phyloP scores from a whole-genome alignment of 768 basidiomycete species.

The Lepiota venenata region DNA sequence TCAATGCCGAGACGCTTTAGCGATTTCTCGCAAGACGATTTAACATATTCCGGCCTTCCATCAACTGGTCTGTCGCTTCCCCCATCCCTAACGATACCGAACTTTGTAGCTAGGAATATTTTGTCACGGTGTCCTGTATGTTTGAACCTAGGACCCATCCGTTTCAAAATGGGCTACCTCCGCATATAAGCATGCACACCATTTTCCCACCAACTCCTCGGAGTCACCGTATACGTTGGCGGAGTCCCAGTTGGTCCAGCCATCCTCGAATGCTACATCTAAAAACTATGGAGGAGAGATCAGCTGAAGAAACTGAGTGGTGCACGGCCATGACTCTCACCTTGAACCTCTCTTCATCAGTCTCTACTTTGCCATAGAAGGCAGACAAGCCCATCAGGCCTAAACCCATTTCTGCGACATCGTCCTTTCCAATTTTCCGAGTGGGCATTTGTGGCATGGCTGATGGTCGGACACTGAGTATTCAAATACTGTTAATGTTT shows the following conservation, averaged over 20 bases:
- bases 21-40: slow-evolving; percentile 31
- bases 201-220: slow-evolving; percentile 43
- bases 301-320: neutral
- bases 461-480: no score
- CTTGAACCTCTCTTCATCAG: slow-evolving; percentile 61
- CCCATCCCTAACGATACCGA: slow-evolving; percentile 17
- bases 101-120: slow-evolving; percentile 63
- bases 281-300: slow-evolving; percentile 26
- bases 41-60: slow-evolving; percentile 35
- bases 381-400: slow-evolving; percentile 58
- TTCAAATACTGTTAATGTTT: no score
- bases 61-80: slow-evolving; percentile 13
- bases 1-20: slow-evolving; percentile 38
- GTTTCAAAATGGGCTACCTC: neutral
- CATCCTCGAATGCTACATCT: slow-evolving; percentile 37
- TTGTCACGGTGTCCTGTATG: slow-evolving; percentile 44
- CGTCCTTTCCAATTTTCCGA: slow-evolving; percentile 39
- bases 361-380: slow-evolving; percentile 38
- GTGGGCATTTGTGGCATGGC: slow-evolving; percentile 12
- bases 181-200: slow-evolving; percentile 19
- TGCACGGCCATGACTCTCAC: slow-evolving; percentile 22
- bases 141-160: slow-evolving; percentile 35
- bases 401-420: slow-evolving; percentile 54
- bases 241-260: slow-evolving; percentile 48
- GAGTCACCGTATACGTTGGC: slow-evolving; percentile 44